Conservation (phyloP, 2,329 filamentous ascomycete species). For the Intubia oerlemansii region DNA sequence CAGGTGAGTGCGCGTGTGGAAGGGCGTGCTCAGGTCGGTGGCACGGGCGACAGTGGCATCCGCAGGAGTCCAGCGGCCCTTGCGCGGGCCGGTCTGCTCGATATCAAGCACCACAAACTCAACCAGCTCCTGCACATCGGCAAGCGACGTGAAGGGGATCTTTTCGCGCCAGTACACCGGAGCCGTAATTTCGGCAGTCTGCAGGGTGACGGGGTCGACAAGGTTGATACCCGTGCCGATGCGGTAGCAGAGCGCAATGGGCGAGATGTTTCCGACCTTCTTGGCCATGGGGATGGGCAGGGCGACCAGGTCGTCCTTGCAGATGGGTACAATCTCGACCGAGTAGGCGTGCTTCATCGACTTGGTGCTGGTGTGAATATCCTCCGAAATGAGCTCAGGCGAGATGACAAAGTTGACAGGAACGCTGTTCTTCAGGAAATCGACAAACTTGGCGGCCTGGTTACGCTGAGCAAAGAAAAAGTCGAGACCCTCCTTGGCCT, state of each 20-base stretch:
- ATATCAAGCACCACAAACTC: slow-evolving; percentile 95
- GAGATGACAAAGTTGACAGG: slow-evolving; percentile 38
- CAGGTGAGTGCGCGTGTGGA: slow-evolving; percentile 78
- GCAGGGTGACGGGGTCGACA: slow-evolving; percentile 74
- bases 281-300: slow-evolving; percentile 79
- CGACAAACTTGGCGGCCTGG: slow-evolving; percentile 60
- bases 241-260: slow-evolving; percentile 66
- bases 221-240: slow-evolving; percentile 82
- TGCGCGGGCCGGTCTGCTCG: slow-evolving; percentile 52
- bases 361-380: slow-evolving; percentile 74
- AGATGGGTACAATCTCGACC: slow-evolving; percentile 76
- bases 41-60: slow-evolving; percentile 79
- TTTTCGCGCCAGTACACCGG: slow-evolving; percentile 61
- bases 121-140: slow-evolving; percentile 64
- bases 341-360: slow-evolving; percentile 93
- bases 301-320: slow-evolving; percentile 93
- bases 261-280: slow-evolving; percentile 69
- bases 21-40: slow-evolving; percentile 65
- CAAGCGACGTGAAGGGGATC: slow-evolving; percentile 61
- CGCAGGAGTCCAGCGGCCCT: slow-evolving; percentile 64
- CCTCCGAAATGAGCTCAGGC: slow-evolving; percentile 62
- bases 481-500: slow-evolving; percentile 86
- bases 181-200: slow-evolving; percentile 68
- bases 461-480: slow-evolving; percentile 86
- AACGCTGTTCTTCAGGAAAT: slow-evolving; percentile 57